These are phyloP conservation scores for Epichloe aotearoae DNA, from an alignment of 2,329 filamentous ascomycete species.

Conservation along the genomic window DNA sequence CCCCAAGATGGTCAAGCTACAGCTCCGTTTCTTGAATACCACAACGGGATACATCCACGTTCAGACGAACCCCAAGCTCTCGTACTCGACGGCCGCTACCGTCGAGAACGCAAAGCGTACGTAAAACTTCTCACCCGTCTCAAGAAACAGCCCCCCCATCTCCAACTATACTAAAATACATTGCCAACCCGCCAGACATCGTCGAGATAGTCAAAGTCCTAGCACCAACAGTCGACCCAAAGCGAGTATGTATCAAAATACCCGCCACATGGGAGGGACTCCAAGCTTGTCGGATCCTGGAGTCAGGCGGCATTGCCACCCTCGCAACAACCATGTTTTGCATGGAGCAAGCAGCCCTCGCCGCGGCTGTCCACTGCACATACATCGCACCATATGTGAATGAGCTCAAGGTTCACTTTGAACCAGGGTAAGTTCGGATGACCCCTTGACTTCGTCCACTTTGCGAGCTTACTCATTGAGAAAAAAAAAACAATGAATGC, in stretches of 20 bases:
- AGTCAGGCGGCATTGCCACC: conserved; percentile 40
- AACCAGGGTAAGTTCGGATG: conserved; percentile 24
- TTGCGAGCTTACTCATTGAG: no score
- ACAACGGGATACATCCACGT: conserved; percentile 41
- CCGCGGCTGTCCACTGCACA: conserved; percentile 41
- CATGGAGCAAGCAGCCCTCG: conserved; percentile 45
- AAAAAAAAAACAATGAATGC: no score
- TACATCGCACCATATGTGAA: conserved; percentile 57
- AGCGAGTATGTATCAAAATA: conserved; percentile 49
- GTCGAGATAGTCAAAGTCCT: conserved; percentile 32
- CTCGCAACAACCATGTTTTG: conserved; percentile 51
- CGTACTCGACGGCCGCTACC: conserved; percentile 35
- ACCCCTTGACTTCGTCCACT: no score
- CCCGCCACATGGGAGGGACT: conserved; percentile 51
- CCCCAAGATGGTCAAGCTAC: conserved; percentile 39
- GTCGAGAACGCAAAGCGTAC: conserved; percentile 37
- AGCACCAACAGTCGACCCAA: conserved; percentile 28
- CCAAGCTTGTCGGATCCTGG: conserved; percentile 41
- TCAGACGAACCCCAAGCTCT: conserved; percentile 45
- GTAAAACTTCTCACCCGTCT: conserved; percentile 6
- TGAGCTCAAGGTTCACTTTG: conserved; percentile 49
- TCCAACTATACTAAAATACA: neutral
- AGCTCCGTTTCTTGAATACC: conserved; percentile 34
- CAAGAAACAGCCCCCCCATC: neutral
- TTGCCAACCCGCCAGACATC: conserved; percentile 27